phyloP scores from a whole-genome alignment of 495 filamentous ascomycete species.

The Parmelia sp. region DNA sequence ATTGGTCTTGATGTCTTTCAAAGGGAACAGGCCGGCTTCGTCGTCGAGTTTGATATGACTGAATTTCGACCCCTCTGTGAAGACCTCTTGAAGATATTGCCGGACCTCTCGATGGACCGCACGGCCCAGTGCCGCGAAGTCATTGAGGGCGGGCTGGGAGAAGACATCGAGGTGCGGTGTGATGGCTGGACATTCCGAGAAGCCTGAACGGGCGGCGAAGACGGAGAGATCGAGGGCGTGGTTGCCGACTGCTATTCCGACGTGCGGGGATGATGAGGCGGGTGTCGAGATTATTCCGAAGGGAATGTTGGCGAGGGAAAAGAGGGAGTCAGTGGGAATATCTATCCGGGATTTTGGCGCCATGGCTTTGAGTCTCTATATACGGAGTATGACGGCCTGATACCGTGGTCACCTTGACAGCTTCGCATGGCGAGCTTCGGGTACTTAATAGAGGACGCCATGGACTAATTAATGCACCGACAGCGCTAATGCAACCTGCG shows the following conservation, averaged over 20 bases:
- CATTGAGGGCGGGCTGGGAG: slow-evolving; percentile 65
- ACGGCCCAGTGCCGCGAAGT: slow-evolving; percentile 72
- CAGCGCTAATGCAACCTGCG: neutral
- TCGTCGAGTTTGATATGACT: slow-evolving; percentile 36
- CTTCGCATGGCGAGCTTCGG: neutral
- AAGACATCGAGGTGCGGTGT: slow-evolving; percentile 56
- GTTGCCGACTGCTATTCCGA: slow-evolving; percentile 73
- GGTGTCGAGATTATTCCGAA: slow-evolving; percentile 78
- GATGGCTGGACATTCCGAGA: slow-evolving; percentile 53
- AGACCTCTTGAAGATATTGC: slow-evolving; percentile 63
- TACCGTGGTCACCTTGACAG: neutral
- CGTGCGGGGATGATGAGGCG: slow-evolving; percentile 47
- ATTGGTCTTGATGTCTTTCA: slow-evolving; percentile 60
- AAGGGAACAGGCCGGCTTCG: slow-evolving; percentile 46
- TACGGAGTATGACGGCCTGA: neutral
- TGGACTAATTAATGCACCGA: neutral
- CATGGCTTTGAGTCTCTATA: slow-evolving; percentile 34
- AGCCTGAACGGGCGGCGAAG: slow-evolving; percentile 54
- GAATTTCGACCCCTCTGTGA: slow-evolving; percentile 55
- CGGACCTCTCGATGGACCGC: slow-evolving; percentile 66
- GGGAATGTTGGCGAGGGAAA: slow-evolving; percentile 85
- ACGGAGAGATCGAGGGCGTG: slow-evolving; percentile 68
- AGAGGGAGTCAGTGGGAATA: slow-evolving; percentile 59
- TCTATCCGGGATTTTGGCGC: slow-evolving; percentile 55
- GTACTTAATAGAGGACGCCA: neutral